Base-by-base conservation (phyloP, 1,284 basidiomycete species). In the Ganoderma sinense region DNA sequence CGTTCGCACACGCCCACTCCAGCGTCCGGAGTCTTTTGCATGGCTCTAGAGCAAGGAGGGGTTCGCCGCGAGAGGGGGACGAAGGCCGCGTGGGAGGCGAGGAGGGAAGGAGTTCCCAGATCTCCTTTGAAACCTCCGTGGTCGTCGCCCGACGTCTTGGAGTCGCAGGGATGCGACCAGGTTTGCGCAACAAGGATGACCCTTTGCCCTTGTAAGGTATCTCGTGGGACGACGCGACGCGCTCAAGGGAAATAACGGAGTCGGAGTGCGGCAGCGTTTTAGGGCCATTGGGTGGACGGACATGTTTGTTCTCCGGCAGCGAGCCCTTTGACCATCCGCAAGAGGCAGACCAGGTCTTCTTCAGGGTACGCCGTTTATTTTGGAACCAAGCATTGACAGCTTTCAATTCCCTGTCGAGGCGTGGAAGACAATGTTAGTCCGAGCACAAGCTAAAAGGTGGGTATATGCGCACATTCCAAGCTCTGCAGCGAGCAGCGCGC, bases 311-410 rank as follows among this genome's bases (percentile, higher is more conserved):
- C 70, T 83, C 82, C 73, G 71, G 72, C 66, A 74, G 45, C 55
- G 68, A 65, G n/a, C 69, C 69, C 63, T 75, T 74, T 14, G 74
- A 79, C 78, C 78, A 80, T 16, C 72, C 72, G 56, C 68, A 70
- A 23, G 41, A 51, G 11, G 74, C 74, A 10, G 75, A 73, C 62
- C 77, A 75, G 66, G 79, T 79, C 72, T 82, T 84, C 72, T 84
- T 86, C 61, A 81, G 68, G 56, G 80, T 82, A 69, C 86, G 83
- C 11, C 85, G 84, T 75, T 82, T 86, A 74, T 87, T 86, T 77
- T 86, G 85, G 73, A 86, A 86, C 85, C 85, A 86, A 51, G 87
- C 83, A 65, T 83, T 86, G 70, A 87, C 76, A 11, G 85, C 83
- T 77, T 86, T 87, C 74, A 85, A 75, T 63, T 85, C 83, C 79